A percentile compares a stretch with the other conserved stretches of the same genome.
Evolutionary conservation across 352 stramenopile species (phyloP).

Genomic region (Phytophthora chlamydospora): DNA sequence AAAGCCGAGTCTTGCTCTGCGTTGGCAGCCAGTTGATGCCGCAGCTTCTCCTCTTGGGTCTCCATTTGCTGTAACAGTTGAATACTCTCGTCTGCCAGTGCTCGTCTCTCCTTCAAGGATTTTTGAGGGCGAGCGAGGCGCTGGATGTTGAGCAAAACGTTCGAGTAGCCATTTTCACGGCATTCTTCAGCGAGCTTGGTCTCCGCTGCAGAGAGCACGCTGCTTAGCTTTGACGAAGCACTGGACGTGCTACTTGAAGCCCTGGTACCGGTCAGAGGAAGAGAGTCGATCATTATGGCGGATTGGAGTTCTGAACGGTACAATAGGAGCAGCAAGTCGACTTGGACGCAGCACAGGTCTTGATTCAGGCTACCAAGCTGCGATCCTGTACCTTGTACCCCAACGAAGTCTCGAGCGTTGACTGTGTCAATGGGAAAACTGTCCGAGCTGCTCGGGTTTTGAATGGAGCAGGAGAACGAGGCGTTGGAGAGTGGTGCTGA

Average conservation of each 20-base stretch:
- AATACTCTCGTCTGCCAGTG: slow-evolving; percentile 47
- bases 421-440: not conserved
- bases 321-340: slow-evolving; percentile 53
- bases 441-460: slow-evolving; percentile 13
- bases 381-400: slow-evolving; percentile 58
- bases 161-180: slow-evolving; percentile 59
- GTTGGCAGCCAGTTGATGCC: slow-evolving; percentile 9
- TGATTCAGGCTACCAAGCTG: slow-evolving; percentile 58
- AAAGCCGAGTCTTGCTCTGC: not conserved
- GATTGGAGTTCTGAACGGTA: slow-evolving; percentile 67
- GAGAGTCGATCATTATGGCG: slow-evolving; percentile 34
- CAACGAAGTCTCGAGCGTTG: slow-evolving; percentile 40
- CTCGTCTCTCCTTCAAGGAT: slow-evolving; percentile 20
- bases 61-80: slow-evolving; percentile 48
- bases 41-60: slow-evolving; percentile 50
- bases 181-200: slow-evolving; percentile 49
- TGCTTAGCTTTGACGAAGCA: slow-evolving; percentile 1
- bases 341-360: slow-evolving; percentile 65
- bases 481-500: slow-evolving; percentile 15
- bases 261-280: slow-evolving; percentile 23
- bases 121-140: slow-evolving; percentile 31
- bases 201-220: slow-evolving; percentile 25
- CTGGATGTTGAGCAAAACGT: slow-evolving; percentile 53
- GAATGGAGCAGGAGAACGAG: slow-evolving; percentile 51
- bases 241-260: not conserved